A percentile compares a stretch with the other conserved stretches of the same genome.
These are phyloP conservation scores for Alternaria brassicae DNA, from an alignment of 2,329 filamentous ascomycete genomes.

Conservation along the genomic window DNA sequence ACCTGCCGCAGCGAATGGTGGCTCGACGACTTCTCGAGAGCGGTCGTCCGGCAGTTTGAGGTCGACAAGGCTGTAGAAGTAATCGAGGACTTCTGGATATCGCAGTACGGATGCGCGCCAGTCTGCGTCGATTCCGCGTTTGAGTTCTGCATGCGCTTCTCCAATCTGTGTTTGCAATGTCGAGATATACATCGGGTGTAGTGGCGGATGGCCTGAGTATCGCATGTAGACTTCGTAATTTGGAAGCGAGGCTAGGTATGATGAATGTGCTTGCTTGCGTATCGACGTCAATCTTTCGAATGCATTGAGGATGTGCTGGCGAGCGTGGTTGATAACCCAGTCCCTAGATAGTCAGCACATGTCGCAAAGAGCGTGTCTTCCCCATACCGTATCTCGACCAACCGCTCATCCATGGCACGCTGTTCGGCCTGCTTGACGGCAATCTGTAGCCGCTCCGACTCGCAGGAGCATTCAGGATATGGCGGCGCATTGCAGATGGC, in stretches of 20 bases:
- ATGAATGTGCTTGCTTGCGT: conserved; percentile 52
- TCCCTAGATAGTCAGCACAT: conserved; percentile 46
- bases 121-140: conserved; percentile 78
- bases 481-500: conserved; percentile 52
- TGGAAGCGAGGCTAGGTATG: conserved; percentile 55
- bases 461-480: conserved; percentile 50
- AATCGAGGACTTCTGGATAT: conserved; percentile 81
- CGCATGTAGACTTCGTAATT: conserved; percentile 57
- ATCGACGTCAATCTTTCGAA: conserved; percentile 52
- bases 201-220: conserved; percentile 54
- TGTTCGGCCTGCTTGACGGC: conserved; percentile 51
- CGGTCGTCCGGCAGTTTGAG: conserved; percentile 68
- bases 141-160: conserved; percentile 69
- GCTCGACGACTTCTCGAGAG: conserved; percentile 48
- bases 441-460: conserved; percentile 50
- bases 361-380: not conserved
- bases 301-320: conserved; percentile 54
- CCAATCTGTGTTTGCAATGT: conserved; percentile 62
- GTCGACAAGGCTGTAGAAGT: conserved; percentile 76
- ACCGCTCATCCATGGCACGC: conserved; percentile 47
- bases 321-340: conserved; percentile 57
- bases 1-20: conserved; percentile 49
- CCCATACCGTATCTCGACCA: conserved; percentile 46
- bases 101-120: conserved; percentile 77
- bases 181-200: conserved; percentile 51